Evolutionary conservation across 2,329 filamentous ascomycete genomes (phyloP).

Genomic region (Paraconiothyrium sp.): DNA sequence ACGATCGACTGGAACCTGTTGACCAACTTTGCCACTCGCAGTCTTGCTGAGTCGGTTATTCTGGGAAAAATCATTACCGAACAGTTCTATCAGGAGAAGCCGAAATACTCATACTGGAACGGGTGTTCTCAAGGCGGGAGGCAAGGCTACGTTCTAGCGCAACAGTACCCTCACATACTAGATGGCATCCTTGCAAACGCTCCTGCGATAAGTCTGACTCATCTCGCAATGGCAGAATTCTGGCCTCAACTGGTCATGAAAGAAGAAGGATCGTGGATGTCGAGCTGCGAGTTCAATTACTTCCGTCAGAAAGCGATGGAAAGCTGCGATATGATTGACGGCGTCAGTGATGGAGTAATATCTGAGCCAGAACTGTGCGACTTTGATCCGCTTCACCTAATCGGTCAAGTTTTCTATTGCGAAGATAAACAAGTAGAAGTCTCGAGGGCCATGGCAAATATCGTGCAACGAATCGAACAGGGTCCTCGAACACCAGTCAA

Average conservation of each 20-base stretch:
- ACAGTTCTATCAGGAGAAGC: conserved; percentile 45
- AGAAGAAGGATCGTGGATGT: conserved; percentile 30
- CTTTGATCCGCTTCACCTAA: conserved; percentile 31
- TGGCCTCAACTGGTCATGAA: conserved; percentile 44
- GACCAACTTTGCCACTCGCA: conserved; percentile 50
- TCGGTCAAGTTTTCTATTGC: conserved; percentile 28
- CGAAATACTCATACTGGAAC: conserved; percentile 47
- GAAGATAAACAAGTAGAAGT: conserved; percentile 29
- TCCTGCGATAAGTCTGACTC: conserved; percentile 39
- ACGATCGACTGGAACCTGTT: conserved; percentile 43
- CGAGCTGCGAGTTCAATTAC: conserved; percentile 40
- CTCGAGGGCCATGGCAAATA: conserved; percentile 31
- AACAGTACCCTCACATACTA: conserved; percentile 41
- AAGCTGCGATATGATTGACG: conserved; percentile 39
- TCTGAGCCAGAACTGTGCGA: conserved; percentile 36
- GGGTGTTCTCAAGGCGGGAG: conserved; percentile 48
- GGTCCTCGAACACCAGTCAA: conserved; percentile 28
- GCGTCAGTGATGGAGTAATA: conserved; percentile 46
- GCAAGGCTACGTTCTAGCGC: conserved; percentile 47
- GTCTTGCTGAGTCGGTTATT: conserved; percentile 47
- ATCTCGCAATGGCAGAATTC: conserved; percentile 30
- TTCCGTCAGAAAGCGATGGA: conserved; percentile 33
- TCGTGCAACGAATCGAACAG: conserved; percentile 29
- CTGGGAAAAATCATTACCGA: conserved; percentile 47
- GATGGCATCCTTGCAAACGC: conserved; percentile 49